A percentile compares a stretch with the other conserved stretches of the same genome.
phyloP scores from a whole-genome alignment of 2,329 filamentous ascomycete species.

The Pleoardoris graminearum region DNA sequence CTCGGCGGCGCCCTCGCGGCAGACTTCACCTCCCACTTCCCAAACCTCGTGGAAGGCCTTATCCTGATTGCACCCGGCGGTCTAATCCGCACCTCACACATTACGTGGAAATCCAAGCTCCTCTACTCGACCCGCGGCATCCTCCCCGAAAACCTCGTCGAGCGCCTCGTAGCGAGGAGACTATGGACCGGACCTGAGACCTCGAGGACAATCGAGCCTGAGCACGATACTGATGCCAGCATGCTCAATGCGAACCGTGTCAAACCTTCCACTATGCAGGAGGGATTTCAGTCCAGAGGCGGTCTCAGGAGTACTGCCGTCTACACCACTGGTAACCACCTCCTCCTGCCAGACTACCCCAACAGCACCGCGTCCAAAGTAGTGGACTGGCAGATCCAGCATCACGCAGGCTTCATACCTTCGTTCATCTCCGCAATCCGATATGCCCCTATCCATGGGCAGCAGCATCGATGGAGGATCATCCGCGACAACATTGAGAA shows the following conservation, averaged over 20 bases:
- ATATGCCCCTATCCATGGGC: slow-evolving; percentile 68
- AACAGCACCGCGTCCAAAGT: slow-evolving; percentile 63
- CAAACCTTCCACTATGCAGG: background rate
- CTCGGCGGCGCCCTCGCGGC: slow-evolving; percentile 75
- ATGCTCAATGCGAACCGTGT: slow-evolving; percentile 15
- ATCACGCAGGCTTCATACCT: slow-evolving; percentile 68
- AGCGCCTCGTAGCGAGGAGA: slow-evolving; percentile 46
- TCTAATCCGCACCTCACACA: slow-evolving; percentile 67
- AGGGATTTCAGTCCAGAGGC: background rate
- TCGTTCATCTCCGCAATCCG: slow-evolving; percentile 73
- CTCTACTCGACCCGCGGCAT: slow-evolving; percentile 64
- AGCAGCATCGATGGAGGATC: slow-evolving; percentile 64
- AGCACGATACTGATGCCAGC: slow-evolving; percentile 26
- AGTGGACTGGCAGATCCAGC: slow-evolving; percentile 69
- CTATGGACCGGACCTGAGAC: slow-evolving; percentile 33
- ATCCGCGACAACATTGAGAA: slow-evolving; percentile 51
- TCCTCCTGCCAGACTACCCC: slow-evolving; percentile 57
- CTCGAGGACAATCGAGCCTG: slow-evolving; percentile 30
- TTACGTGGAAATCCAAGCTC: slow-evolving; percentile 63
- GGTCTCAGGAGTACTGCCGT: slow-evolving; percentile 22
- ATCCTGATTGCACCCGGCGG: slow-evolving; percentile 80
- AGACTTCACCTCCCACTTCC: slow-evolving; percentile 70
- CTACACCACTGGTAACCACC: slow-evolving; percentile 24
- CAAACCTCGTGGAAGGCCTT: slow-evolving; percentile 68
- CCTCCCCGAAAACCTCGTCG: slow-evolving; percentile 62